These are phyloP conservation scores for Globisporangium lucens DNA, from an alignment of 352 stramenopile species.

Conservation along the genomic window DNA sequence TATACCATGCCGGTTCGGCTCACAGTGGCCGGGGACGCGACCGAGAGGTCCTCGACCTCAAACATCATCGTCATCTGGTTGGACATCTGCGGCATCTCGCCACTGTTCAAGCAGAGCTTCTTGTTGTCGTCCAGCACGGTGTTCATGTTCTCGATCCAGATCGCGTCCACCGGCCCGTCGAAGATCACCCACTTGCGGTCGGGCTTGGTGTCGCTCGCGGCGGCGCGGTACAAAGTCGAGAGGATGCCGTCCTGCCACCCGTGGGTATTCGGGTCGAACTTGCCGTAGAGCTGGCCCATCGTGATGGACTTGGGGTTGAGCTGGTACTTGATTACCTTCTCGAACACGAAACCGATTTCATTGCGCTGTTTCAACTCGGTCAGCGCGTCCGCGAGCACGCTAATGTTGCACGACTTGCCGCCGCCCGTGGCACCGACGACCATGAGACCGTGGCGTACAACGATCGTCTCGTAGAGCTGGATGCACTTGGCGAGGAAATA, in stretches of 20 bases:
- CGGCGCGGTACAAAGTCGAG: conserved; percentile 91
- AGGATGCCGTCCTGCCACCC: conserved; percentile 96
- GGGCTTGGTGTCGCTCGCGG: conserved; percentile 80
- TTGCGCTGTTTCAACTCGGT: conserved; percentile 88
- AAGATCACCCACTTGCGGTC: conserved; percentile 96
- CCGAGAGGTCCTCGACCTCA: conserved; percentile 93
- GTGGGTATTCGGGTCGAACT: conserved; percentile 94
- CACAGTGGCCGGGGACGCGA: conserved; percentile 93
- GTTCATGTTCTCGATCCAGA: conserved; percentile 98
- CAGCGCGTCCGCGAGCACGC: conserved; percentile 84
- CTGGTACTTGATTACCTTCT: conserved; percentile 88
- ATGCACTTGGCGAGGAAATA: conserved; percentile 94
- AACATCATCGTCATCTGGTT: conserved; percentile 98
- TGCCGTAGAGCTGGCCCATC: conserved; percentile 94
- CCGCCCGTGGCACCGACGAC: conserved; percentile 92
- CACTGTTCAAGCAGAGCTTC: conserved; percentile 92
- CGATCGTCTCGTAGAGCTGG: conserved; percentile 94
- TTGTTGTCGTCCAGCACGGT: conserved; percentile 96
- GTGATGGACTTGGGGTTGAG: conserved; percentile 96
- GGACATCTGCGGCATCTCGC: conserved; percentile 95
- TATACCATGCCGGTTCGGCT: conserved; percentile 96
- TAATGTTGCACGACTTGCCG: conserved; percentile 89
- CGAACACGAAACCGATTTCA: conserved; percentile 84
- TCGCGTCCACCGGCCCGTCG: conserved; percentile 92
- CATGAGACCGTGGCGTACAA: conserved; percentile 94